Percentiles rank a stretch among this genome's conserved stretches.
Conservation (phyloP, 371 early-diverging fungal genomes). For the Lichtheimia corymbifera region DNA sequence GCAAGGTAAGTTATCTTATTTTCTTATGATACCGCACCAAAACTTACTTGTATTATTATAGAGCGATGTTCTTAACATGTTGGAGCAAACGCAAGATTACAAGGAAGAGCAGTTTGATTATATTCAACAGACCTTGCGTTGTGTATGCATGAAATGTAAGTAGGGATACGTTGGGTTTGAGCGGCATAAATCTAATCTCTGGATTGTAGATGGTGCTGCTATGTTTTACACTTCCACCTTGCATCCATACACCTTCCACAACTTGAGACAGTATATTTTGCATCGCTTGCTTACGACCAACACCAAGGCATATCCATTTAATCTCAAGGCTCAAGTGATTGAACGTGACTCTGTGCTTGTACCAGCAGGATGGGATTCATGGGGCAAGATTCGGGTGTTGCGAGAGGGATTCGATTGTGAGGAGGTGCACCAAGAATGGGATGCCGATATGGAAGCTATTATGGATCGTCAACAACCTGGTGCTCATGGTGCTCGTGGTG, state of each 20-base stretch:
- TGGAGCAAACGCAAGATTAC: conserved; percentile 85
- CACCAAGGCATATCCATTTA: conserved; percentile 59
- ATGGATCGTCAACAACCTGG: conserved; percentile 38
- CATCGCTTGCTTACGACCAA: conserved; percentile 67
- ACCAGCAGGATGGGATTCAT: conserved; percentile 95
- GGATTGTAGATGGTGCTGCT: conserved; percentile 81
- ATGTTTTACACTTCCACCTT: conserved; percentile 88
- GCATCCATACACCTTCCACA: conserved; percentile 74
- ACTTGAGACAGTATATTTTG: conserved; percentile 82
- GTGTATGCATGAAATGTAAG: conserved; percentile 90
- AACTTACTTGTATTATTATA: conserved; percentile 23
- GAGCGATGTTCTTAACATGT: conserved; percentile 76
- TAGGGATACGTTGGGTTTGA: background rate
- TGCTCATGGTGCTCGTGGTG: conserved; percentile 39
- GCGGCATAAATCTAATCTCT: background rate
- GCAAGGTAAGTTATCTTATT: conserved; percentile 64
- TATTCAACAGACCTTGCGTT: conserved; percentile 91
- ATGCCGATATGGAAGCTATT: conserved; percentile 50
- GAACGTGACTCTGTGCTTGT: conserved; percentile 89
- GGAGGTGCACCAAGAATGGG: conserved; percentile 64
- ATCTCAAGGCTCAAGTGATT: conserved; percentile 75
- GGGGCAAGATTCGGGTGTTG: conserved; percentile 83
- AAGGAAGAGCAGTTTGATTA: conserved; percentile 94
- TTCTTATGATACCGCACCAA: background rate
- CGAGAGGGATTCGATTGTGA: conserved; percentile 80